Evolutionary conservation across 2,329 filamentous ascomycete species (phyloP).

Genomic region (Neonectria hederae): DNA sequence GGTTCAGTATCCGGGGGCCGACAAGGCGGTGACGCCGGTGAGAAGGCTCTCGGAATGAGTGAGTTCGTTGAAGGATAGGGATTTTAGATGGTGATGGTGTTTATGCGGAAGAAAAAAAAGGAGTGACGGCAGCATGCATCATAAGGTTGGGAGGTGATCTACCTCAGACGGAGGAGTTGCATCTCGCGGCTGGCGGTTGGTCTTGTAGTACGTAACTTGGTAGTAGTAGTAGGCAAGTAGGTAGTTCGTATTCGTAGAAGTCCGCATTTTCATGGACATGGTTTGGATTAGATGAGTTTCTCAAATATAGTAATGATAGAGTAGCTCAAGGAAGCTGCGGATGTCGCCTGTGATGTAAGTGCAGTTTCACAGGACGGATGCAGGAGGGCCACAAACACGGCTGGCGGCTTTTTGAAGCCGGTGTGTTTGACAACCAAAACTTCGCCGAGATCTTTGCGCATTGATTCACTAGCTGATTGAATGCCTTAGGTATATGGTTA

Average conservation of each 20-base stretch:
- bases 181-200: not conserved
- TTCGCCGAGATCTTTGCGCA: not conserved
- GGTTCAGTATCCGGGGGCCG: slow-evolving; percentile 29
- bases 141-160: not conserved
- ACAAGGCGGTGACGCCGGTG: slow-evolving; percentile 39
- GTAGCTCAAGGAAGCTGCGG: not conserved
- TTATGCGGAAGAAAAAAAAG: slow-evolving; percentile 5
- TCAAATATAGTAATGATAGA: not conserved
- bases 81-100: not conserved
- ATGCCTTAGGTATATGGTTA: not conserved
- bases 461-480: not conserved
- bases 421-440: not conserved
- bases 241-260: too few species aligned
- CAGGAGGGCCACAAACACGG: not conserved
- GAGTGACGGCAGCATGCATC: not conserved
- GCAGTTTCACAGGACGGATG: not conserved
- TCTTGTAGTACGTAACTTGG: not conserved
- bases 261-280: too few species aligned
- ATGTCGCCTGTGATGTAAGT: not conserved
- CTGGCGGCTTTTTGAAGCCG: not conserved
- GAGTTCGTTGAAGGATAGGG: slow-evolving; percentile 5
- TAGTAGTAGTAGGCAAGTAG: not conserved
- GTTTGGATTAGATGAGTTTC: too few species aligned
- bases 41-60: slow-evolving; percentile 23
- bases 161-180: not conserved